phyloP scores from a whole-genome alignment of 2,329 filamentous ascomycete species.

The Ambrosiella cleistominuta region DNA sequence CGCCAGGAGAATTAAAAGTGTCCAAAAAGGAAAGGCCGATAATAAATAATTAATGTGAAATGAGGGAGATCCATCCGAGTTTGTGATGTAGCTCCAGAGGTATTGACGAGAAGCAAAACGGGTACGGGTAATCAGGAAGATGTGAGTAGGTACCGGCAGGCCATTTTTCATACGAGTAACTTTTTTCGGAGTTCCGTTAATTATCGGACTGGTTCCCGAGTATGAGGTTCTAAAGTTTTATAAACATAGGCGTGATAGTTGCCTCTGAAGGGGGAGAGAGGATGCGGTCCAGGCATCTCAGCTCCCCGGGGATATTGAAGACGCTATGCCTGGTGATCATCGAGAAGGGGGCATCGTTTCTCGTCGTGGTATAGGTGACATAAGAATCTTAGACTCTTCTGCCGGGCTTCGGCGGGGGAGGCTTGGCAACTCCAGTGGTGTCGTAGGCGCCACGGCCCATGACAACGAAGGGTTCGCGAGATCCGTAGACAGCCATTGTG shows the following conservation, averaged over 20 bases:
- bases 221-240: too few relatives aligned
- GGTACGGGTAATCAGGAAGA: background rate
- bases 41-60: background rate
- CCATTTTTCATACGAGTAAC: background rate
- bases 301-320: too few relatives aligned
- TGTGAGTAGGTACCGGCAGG: background rate
- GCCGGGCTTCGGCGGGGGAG: conserved; percentile 23
- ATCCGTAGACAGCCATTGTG: conserved; percentile 23
- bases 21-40: background rate
- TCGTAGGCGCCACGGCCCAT: conserved; percentile 36
- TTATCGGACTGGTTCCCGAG: background rate
- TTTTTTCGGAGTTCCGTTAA: background rate
- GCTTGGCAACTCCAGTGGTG: conserved; percentile 32
- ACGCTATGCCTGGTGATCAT: background rate
- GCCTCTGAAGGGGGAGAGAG: background rate
- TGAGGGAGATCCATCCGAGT: too few relatives aligned
- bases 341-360: background rate
- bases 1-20: background rate
- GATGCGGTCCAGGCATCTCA: too few relatives aligned
- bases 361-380: background rate
- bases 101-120: background rate
- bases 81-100: too few relatives aligned
- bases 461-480: conserved; percentile 22
- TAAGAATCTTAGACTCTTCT: background rate
- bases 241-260: background rate